phyloP scores from a whole-genome alignment of 1,139 yeast genomes.

The Candida sp. region DNA sequence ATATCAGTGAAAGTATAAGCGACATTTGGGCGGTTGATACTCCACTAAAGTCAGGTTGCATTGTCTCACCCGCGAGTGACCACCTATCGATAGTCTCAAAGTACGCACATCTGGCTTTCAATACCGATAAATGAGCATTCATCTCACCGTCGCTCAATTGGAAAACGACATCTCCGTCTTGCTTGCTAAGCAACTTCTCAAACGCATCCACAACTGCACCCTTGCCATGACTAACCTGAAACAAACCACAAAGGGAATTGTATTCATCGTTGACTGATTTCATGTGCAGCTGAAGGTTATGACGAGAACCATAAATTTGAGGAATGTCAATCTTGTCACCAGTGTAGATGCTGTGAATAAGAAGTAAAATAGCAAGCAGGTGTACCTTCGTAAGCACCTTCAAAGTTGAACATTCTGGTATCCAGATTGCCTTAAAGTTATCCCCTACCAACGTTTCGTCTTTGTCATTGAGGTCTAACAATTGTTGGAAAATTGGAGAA shows the following conservation, averaged over 20 bases:
- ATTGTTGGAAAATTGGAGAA: slow-evolving; percentile 27
- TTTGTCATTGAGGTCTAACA: slow-evolving; percentile 21
- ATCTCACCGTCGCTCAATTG: slow-evolving; percentile 44
- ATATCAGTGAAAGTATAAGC: slow-evolving; percentile 61
- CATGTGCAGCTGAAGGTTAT: slow-evolving; percentile 10
- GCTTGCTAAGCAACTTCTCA: slow-evolving; percentile 17
- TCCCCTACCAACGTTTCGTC: slow-evolving; percentile 20
- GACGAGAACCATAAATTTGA: slow-evolving; percentile 12
- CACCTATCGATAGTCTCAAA: slow-evolving; percentile 68
- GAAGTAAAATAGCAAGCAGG: slow-evolving; percentile 30
- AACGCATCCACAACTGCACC: slow-evolving; percentile 11
- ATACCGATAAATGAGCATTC: slow-evolving; percentile 52
- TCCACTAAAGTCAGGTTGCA: slow-evolving; percentile 45
- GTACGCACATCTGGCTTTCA: slow-evolving; percentile 61
- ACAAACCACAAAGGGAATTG: slow-evolving; percentile 9
- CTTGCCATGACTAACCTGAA: slow-evolving; percentile 6
- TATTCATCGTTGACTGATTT: slow-evolving; percentile 13
- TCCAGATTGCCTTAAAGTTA: slow-evolving; percentile 26
- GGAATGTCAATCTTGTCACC: slow-evolving; percentile 22
- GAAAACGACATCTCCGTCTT: slow-evolving; percentile 27
- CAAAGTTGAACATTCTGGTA: slow-evolving; percentile 19
- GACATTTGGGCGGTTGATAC: slow-evolving; percentile 49
- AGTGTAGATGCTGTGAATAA: slow-evolving; percentile 40
- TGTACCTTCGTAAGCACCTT: slow-evolving; percentile 21
- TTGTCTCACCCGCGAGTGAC: neutral